Evolutionary conservation across 805 yeast genomes (phyloP).

Genomic region (Yarrowia sp.): DNA sequence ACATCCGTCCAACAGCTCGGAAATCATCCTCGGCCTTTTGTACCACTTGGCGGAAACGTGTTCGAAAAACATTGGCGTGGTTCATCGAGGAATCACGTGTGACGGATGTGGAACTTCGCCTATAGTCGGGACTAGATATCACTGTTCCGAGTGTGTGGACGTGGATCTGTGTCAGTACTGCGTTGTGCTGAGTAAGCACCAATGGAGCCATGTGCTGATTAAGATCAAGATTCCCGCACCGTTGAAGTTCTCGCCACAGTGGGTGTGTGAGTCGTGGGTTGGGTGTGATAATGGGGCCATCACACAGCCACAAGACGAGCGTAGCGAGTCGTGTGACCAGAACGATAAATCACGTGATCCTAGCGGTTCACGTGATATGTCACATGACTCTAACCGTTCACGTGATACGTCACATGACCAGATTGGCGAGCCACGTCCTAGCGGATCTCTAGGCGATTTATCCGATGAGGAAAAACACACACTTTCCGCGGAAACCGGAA

Average conservation of each 20-base stretch:
- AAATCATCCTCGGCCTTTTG: constrained; percentile 29
- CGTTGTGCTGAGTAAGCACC: constrained; percentile 35
- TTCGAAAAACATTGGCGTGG: constrained; percentile 29
- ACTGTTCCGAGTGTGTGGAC: constrained; percentile 51
- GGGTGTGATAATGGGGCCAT: not conserved
- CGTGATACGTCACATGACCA: no score
- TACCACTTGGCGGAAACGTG: constrained; percentile 33
- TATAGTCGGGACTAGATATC: constrained; percentile 47
- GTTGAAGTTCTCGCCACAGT: constrained; percentile 32
- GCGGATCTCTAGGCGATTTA: no score
- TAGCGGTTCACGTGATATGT: no score
- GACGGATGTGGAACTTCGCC: constrained; percentile 38
- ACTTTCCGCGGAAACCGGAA: not conserved
- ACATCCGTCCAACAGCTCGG: constrained; percentile 24
- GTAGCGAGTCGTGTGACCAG: not conserved
- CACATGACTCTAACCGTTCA: not conserved
- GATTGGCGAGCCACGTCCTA: no score
- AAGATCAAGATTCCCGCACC: constrained; percentile 36
- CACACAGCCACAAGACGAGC: not conserved
- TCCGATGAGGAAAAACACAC: not conserved
- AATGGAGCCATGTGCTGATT: constrained; percentile 32
- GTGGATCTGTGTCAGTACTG: constrained; percentile 52
- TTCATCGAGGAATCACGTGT: constrained; percentile 38
- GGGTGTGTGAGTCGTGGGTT: constrained; percentile 29
- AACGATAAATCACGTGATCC: not conserved